phyloP scores from a whole-genome alignment of 148 eudicot species.

The Amaranthus palmeri region DNA sequence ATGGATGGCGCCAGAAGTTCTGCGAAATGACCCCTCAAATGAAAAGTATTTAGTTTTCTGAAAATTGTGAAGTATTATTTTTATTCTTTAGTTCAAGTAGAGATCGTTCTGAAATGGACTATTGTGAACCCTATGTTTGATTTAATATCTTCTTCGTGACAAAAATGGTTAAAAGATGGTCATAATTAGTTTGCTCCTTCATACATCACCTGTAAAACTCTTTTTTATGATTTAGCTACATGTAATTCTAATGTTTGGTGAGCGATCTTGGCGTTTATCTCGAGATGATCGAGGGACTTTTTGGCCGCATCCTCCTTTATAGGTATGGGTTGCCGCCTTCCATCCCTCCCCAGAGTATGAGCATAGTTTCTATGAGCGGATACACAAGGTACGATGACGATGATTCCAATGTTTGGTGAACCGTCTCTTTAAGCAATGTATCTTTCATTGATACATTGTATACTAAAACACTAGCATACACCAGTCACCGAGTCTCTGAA shows the following conservation, averaged over 20 bases:
- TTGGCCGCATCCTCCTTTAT: too few relatives aligned
- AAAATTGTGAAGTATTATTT: too few relatives aligned
- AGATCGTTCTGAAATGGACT: not conserved
- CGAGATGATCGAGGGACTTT: too few relatives aligned
- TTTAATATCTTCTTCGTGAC: not conserved
- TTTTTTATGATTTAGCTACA: not conserved
- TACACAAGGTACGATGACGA: too few relatives aligned
- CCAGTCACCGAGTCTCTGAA: too few relatives aligned
- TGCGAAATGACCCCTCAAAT: constrained; percentile 71
- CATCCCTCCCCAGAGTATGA: too few relatives aligned
- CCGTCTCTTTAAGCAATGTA: not conserved
- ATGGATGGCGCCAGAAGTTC: constrained; percentile 97
- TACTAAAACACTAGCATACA: not conserved
- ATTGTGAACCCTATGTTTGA: not conserved
- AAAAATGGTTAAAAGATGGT: not conserved
- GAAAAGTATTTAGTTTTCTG: constrained; percentile 26
- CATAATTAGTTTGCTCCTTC: not conserved
- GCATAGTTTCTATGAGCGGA: too few relatives aligned
- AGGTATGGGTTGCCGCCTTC: too few relatives aligned
- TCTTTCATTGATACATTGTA: not conserved
- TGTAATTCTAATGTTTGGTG: not conserved
- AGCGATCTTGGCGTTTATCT: too few relatives aligned
- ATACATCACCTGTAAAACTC: not conserved
- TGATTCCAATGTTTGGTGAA: not conserved
- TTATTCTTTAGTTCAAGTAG: too few relatives aligned